Base-by-base conservation (phyloP, 2,329 filamentous ascomycete genomes). In the Chrysosphaeria jannelii region DNA sequence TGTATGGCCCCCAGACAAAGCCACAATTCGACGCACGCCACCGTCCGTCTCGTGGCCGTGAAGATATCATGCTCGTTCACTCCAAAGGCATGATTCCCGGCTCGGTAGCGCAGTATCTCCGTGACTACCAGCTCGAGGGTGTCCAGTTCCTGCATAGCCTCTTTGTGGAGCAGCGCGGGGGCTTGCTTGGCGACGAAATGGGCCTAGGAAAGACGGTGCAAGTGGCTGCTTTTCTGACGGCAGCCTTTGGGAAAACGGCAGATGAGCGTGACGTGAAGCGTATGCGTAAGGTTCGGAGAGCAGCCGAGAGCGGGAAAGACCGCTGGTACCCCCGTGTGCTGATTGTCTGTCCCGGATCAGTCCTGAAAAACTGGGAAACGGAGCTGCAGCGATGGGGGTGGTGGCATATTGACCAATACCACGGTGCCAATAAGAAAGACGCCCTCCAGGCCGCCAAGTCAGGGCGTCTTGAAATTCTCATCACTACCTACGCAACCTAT, bases 151-250 rank as follows among this genome's bases (percentile, higher is more conserved):
- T 97, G 6, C 79, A 93, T 39, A 60, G 74, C 28, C 57, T 74
- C 12, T 93, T 93, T 38, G 69, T 91, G 4, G 81, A 75, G 32
- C 85, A 97, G 37, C 69, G 68, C 34, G 85, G 85, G 1, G 76
- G 72, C 2, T 72, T 97, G 12, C 53, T 97, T 0, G 79, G 81
- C 3, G 85, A 97, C 38, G 85, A 97, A 36, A 97, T 97, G 85
- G 85, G 85, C 11, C 45, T 97, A 15, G 85, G 85, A 1, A 97
- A 97, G 44, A 97, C 85, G 0, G 75, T 97, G 3, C 85, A 97
- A 41, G 75, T 97, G 13, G 85, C 78, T 27, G 72, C 79, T 0
- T 93, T 97, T 32, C 49, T 97, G 12, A 74, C 76, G 0, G 76
- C 66, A 1, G 79, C 78, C 0, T 97, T 90, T 39, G 85, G 85